Percentiles rank a stretch among this genome's conserved stretches.
These are phyloP conservation scores for Diplodia mutila DNA, from an alignment of 2,329 filamentous ascomycete genomes.

Conservation along the genomic window DNA sequence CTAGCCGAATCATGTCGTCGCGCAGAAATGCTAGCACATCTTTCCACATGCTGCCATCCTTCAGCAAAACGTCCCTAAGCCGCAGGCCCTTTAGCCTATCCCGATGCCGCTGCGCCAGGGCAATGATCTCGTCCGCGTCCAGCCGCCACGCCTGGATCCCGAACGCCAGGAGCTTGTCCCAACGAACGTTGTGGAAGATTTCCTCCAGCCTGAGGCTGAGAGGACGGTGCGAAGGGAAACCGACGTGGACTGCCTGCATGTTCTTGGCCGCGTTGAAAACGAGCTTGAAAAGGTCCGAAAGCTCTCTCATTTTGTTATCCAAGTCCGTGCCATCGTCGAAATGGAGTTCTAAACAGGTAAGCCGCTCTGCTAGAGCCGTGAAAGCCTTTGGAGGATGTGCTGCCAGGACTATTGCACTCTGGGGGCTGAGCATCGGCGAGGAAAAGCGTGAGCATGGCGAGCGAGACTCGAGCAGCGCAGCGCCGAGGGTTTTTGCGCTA, in stretches of 20 bases:
- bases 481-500: constrained; percentile 61
- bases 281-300: constrained; percentile 61
- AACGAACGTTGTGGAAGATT: constrained; percentile 65
- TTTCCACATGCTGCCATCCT: constrained; percentile 63
- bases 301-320: constrained; percentile 59
- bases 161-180: constrained; percentile 65
- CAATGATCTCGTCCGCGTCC: constrained; percentile 63
- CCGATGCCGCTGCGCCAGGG: constrained; percentile 59
- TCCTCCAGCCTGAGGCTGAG: constrained; percentile 62
- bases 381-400: constrained; percentile 53
- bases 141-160: constrained; percentile 69
- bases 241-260: constrained; percentile 66
- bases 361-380: constrained; percentile 56
- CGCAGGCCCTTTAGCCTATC: constrained; percentile 62
- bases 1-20: constrained; percentile 59
- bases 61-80: constrained; percentile 63
- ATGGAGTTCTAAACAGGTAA: constrained; percentile 66
- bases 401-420: constrained; percentile 58
- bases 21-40: constrained; percentile 62
- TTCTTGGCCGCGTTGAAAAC: constrained; percentile 64
- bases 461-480: constrained; percentile 59
- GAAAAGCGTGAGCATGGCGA: constrained; percentile 64
- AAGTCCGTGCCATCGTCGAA: constrained; percentile 63
- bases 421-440: constrained; percentile 65
- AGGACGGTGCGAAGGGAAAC: constrained; percentile 63